Base-by-base conservation (phyloP, 495 filamentous ascomycete genomes). In the Podospora conica region DNA sequence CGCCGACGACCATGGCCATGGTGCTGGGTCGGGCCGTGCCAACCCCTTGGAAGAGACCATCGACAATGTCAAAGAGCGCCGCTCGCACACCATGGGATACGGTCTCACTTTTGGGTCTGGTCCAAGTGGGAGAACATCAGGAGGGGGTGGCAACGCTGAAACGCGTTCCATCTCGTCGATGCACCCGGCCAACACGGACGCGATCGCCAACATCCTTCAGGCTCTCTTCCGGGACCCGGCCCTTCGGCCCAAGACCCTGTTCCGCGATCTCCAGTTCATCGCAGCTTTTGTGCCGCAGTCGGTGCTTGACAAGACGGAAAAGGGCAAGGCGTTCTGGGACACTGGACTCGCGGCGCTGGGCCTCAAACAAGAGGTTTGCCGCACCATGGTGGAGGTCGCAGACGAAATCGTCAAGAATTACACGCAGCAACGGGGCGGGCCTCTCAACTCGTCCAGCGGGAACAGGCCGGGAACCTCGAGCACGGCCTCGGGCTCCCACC, bases 201-300 rank as follows among this genome's bases (percentile, higher is more conserved):
- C 87, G 74, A 92, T 96, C 24, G 88, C 93, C 29, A 86, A 90
- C 57, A 85, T 92, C 9, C 78, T 98, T 1, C 88, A 93, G 62
- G 82, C 85, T 7, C 84, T 98, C 18, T 92, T 98, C 75, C 85
- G 88, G 54, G 86, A 92, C 71, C 76, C 85, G 6, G 84, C 89
- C 12, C 84, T 94, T 64, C 89, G 95, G 55, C 94, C 95, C 0
- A 91, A 90, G 76, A 94, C 94, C 0, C 83, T 98, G 1, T 98
- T 97, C 81, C 91, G 95, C 27, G 95, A 98, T 73, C 79, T 98
- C 9, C 95, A 98, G 73, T 97, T 91, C 73, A 96, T 98, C 69
- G 92, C 94, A 3, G 88, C 95, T 0, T 96, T 98, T 72, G 89
- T 97, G 24, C 90, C 95, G 8, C 80, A 87, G 9, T 83, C 87